Conservation (phyloP, 2,329 filamentous ascomycete species). For the Amphichorda felina region DNA sequence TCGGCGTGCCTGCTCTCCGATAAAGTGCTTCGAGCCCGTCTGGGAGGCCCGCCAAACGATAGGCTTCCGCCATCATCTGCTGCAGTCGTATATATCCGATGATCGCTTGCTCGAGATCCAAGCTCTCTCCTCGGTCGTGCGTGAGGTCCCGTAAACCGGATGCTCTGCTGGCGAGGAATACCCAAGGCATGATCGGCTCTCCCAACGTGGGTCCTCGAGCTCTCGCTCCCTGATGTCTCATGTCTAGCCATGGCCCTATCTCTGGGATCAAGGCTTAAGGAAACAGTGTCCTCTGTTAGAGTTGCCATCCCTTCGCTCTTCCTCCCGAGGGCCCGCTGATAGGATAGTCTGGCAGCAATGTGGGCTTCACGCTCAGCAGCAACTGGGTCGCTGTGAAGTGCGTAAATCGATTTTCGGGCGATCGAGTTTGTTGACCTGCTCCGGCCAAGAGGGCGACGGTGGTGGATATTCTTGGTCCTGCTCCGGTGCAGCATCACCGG, state of each 20-base stretch:
- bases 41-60: too few species aligned
- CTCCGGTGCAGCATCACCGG: constrained; percentile 30
- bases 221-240: not conserved
- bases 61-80: too few species aligned
- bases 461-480: constrained; percentile 28
- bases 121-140: constrained; percentile 14
- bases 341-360: constrained; percentile 50
- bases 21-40: too few species aligned
- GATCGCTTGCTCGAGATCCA: constrained; percentile 14
- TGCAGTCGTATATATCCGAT: not conserved
- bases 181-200: constrained; percentile 1
- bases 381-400: constrained; percentile 31
- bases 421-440: constrained; percentile 43
- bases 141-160: constrained; percentile 36
- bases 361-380: constrained; percentile 47
- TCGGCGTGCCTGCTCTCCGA: too few species aligned
- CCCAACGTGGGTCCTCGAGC: not conserved
- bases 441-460: constrained; percentile 29
- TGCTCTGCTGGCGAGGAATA: constrained; percentile 36
- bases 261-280: not conserved
- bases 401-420: constrained; percentile 22
- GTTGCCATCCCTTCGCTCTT: constrained; percentile 1
- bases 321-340: constrained; percentile 34
- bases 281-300: not conserved
- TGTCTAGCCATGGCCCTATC: not conserved